Percentiles rank a stretch among this genome's conserved stretches.
Evolutionary conservation across 2,329 filamentous ascomycete species (phyloP).

Genomic region (Clonostachys byssicola): DNA sequence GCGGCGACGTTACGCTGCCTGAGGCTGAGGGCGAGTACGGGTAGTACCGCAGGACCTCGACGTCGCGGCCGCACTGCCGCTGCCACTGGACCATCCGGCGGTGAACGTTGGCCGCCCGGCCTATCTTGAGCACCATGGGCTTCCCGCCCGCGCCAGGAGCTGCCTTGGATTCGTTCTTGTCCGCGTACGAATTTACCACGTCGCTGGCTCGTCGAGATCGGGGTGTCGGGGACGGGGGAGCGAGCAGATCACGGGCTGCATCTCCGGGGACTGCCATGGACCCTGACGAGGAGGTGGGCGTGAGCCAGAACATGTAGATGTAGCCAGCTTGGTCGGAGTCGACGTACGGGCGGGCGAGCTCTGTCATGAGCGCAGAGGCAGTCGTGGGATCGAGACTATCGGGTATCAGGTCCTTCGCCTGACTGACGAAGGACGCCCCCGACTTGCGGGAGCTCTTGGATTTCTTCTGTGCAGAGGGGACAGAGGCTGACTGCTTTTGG

Average conservation of each 20-base stretch:
- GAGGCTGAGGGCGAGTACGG: constrained; percentile 53
- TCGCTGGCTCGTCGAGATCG: constrained; percentile 47
- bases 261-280: constrained; percentile 37
- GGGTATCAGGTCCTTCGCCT: constrained; percentile 57
- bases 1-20: not conserved
- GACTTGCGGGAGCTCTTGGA: constrained; percentile 22
- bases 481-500: constrained; percentile 22
- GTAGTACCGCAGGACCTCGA: constrained; percentile 88
- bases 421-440: constrained; percentile 19
- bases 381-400: constrained; percentile 60
- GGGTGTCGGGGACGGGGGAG: constrained; percentile 35
- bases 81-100: constrained; percentile 90
- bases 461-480: constrained; percentile 7
- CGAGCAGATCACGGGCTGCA: constrained; percentile 54
- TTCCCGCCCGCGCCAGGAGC: constrained; percentile 27
- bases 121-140: constrained; percentile 67
- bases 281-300: constrained; percentile 36
- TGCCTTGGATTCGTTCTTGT: constrained; percentile 6
- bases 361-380: constrained; percentile 66
- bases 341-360: constrained; percentile 64
- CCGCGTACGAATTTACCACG: constrained; percentile 46
- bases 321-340: constrained; percentile 80
- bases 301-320: constrained; percentile 99
- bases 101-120: constrained; percentile 76
- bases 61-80: constrained; percentile 83